Base-by-base conservation (phyloP, 169 alveolate species). In the Plasmodium ovale region DNA sequence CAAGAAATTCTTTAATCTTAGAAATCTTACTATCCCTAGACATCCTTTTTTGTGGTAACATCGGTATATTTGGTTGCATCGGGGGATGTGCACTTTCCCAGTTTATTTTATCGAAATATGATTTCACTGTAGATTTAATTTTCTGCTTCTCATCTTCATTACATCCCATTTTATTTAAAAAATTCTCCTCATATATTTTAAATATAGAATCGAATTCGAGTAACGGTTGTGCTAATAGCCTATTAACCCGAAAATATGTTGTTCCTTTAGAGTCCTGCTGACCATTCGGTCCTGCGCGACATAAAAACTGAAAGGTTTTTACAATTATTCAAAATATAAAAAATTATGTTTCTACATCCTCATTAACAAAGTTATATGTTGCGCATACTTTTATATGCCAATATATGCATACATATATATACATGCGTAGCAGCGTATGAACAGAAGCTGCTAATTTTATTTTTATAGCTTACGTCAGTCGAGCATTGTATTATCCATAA, bases 161-260 rank as follows among this genome's bases (percentile, higher is more conserved):
- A 56, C 85, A 70, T 25, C 85, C 85, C 85, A 70, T 70, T 70
- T 49, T 47, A 35, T 70, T 67, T 9, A 70, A 47, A 47, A 70
- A 70, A 35, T 49, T 70, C 16, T 9, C 35, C 23, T 70, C 47
- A 70, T 47, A 70, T 31, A 70, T 33, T 47, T 70, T 49, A 58
- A 70, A 70, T 35, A 70, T 29, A 25, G 27, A 2, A 21, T 70
- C 85, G 21, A 70, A 70, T 70, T 70, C 69, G 19, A 70, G 51
- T 4, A 39, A 0, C 5, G 85, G 67, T 31, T 70, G 29, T 12
- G 54, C 65, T 27, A 70, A 47, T 51, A 49, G 19, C 27, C 85
- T 70, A 25, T 21, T 49, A 58, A 7, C 16, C n/a, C 58, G 42
- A 12, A 70, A 16, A 27, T 39, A 12, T 23, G 19, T 56, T 16